Evolutionary conservation across 148 eudicot species (phyloP).

Genomic region (Spergularia bocconei): DNA sequence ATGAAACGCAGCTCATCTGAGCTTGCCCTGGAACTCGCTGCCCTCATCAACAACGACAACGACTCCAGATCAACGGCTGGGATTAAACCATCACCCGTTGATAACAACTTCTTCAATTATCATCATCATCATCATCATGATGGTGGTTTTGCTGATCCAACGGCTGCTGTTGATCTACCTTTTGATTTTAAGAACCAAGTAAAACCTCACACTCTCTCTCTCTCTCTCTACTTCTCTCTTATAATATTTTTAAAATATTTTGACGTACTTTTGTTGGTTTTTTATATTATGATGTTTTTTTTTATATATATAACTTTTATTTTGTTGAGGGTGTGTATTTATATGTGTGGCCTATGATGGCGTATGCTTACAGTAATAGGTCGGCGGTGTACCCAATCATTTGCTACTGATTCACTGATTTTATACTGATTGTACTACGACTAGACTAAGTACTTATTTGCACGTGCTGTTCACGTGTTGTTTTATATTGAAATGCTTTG

Average conservation of each 20-base stretch:
- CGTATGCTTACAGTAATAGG: neutral
- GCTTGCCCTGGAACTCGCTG: constrained; percentile 7
- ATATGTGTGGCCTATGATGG: neutral
- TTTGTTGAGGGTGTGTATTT: neutral
- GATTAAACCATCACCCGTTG: neutral
- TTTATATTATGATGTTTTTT: neutral
- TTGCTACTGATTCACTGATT: neutral
- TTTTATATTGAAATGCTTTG: neutral
- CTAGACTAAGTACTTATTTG: neutral
- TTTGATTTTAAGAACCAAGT: constrained; percentile 32
- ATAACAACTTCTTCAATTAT: neutral
- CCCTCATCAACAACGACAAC: neutral
- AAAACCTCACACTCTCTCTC: neutral
- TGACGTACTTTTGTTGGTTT: neutral
- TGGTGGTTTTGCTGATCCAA: constrained; percentile 9
- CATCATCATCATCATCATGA: neutral
- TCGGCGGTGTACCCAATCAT: constrained; percentile 17
- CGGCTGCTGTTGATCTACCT: constrained; percentile 12
- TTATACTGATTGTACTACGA: neutral
- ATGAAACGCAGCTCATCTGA: constrained; percentile 29
- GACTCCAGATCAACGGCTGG: neutral
- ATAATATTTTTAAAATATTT: neutral
- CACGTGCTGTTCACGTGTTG: constrained; percentile 29
- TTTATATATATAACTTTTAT: neutral
- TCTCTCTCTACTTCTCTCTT: neutral